Percentiles rank a stretch among this genome's conserved stretches.
Evolutionary conservation across 164 flowering plant species (phyloP).

Genomic region (Brasenia schreberi): DNA sequence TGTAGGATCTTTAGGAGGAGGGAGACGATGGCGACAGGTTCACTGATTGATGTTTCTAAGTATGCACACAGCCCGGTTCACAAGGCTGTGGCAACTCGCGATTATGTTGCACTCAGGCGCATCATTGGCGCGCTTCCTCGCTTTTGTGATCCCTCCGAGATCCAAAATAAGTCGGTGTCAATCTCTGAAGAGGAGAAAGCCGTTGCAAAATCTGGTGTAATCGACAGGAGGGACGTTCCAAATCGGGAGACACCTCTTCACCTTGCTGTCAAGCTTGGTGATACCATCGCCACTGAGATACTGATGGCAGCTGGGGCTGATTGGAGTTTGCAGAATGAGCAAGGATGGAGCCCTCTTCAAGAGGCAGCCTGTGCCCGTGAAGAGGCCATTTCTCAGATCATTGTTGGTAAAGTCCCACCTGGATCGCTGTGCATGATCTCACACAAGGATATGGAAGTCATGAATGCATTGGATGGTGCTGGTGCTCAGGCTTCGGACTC

Average conservation of each 20-base stretch:
- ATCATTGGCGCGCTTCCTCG: constrained; percentile 58
- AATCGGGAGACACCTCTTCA: constrained; percentile 99
- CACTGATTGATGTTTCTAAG: constrained; percentile 34
- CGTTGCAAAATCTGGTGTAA: constrained; percentile 58
- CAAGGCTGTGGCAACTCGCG: constrained; percentile 56
- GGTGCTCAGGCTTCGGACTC: constrained; percentile 86
- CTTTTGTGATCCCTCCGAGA: constrained; percentile 71
- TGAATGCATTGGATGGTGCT: constrained; percentile 95
- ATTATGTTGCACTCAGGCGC: constrained; percentile 47
- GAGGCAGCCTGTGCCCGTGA: constrained; percentile 92
- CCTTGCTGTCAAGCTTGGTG: constrained; percentile 75
- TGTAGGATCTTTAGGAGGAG: not conserved
- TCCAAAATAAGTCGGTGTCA: constrained; percentile 60
- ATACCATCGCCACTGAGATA: constrained; percentile 68
- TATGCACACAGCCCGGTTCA: constrained; percentile 84
- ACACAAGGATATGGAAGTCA: constrained; percentile 91
- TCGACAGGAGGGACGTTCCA: constrained; percentile 92
- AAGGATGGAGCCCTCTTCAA: constrained; percentile 98
- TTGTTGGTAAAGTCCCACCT: constrained; percentile 51
- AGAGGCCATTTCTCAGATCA: constrained; percentile 80
- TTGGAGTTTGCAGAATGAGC: constrained; percentile 97
- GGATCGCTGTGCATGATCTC: constrained; percentile 90
- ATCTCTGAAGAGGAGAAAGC: constrained; percentile 65
- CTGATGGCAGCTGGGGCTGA: constrained; percentile 96
- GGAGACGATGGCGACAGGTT: constrained; percentile 1